These are phyloP conservation scores for Aspergillus sclerotialis DNA, from an alignment of 2,329 filamentous ascomycete species.

Conservation along the genomic window DNA sequence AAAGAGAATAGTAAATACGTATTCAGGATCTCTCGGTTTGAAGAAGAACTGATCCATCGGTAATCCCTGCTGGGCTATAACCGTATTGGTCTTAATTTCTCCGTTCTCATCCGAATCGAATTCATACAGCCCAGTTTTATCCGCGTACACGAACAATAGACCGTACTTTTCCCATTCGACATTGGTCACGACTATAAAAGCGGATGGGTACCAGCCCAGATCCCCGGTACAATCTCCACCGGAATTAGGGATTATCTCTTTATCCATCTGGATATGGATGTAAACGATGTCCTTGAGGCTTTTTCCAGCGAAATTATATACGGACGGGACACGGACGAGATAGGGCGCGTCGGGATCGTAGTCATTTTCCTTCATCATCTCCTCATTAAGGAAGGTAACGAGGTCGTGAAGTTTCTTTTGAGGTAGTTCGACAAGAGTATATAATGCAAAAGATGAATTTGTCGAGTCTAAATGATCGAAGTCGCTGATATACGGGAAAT, in stretches of 20 bases:
- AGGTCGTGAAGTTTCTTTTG: not conserved
- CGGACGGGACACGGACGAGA: slow-evolving; percentile 1
- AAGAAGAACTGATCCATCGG: too few species aligned
- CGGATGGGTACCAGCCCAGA: slow-evolving; percentile 3
- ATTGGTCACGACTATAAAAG: slow-evolving; percentile 4
- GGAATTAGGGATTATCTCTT: slow-evolving; percentile 1
- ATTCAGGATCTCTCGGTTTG: too few species aligned
- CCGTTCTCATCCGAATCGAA: too few species aligned
- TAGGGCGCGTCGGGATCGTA: not conserved
- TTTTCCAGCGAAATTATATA: slow-evolving; percentile 1
- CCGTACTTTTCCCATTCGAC: slow-evolving; percentile 3
- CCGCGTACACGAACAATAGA: slow-evolving; percentile 3
- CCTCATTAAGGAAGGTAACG: not conserved
- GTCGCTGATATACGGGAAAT: slow-evolving; percentile 1
- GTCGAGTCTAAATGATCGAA: slow-evolving; percentile 2
- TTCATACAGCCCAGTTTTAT: too few species aligned
- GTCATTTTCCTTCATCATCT: not conserved
- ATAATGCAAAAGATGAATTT: slow-evolving; percentile 3
- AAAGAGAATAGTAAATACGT: too few species aligned
- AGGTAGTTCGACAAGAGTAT: slow-evolving; percentile 1
- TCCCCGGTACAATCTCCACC: not conserved
- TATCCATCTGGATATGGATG: slow-evolving; percentile 3
- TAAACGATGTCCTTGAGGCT: slow-evolving; percentile 3
- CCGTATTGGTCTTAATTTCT: too few species aligned
- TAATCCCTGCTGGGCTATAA: too few species aligned